These are phyloP conservation scores for Aplosporella prunicola DNA, from an alignment of 2,329 filamentous ascomycete species.

Conservation along the genomic window DNA sequence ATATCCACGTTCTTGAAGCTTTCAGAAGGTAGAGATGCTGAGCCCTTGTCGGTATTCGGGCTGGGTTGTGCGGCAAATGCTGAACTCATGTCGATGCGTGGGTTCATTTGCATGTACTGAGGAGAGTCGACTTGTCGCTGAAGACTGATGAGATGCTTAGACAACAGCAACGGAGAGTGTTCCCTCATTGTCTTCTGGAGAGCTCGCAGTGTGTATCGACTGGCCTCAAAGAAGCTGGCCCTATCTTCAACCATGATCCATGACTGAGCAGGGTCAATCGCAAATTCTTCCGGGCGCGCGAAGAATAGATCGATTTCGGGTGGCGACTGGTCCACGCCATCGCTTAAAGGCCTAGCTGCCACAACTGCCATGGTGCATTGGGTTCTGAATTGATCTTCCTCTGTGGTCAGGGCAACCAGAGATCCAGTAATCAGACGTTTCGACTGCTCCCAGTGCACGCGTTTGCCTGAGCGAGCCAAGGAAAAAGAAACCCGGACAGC, in stretches of 20 bases:
- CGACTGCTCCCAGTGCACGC: conserved; percentile 58
- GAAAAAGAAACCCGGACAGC: conserved; percentile 64
- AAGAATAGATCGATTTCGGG: conserved; percentile 71
- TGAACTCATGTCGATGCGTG: conserved; percentile 42
- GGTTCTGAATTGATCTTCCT: conserved; percentile 51
- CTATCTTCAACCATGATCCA: conserved; percentile 73
- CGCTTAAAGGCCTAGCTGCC: conserved; percentile 57
- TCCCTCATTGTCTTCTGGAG: conserved; percentile 57
- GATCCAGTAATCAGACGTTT: conserved; percentile 47
- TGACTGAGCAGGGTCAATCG: conserved; percentile 59
- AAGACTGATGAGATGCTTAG: conserved; percentile 50
- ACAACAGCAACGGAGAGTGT: conserved; percentile 48
- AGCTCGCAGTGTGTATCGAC: conserved; percentile 61
- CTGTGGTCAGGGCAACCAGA: conserved; percentile 46
- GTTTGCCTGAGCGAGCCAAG: conserved; percentile 52
- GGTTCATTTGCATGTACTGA: conserved; percentile 41
- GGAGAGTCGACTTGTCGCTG: conserved; percentile 41
- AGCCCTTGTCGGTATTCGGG: conserved; percentile 43
- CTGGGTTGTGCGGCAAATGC: conserved; percentile 31
- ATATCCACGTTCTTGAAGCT: conserved; percentile 43
- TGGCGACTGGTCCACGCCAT: conserved; percentile 54
- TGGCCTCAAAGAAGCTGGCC: conserved; percentile 66
- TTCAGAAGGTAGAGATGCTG: conserved; percentile 26
- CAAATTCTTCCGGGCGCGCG: conserved; percentile 47
- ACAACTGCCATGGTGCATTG: conserved; percentile 63